Base-by-base conservation (phyloP, 345 rosid genomes). In the Arabidopsis thaliana region DNA sequence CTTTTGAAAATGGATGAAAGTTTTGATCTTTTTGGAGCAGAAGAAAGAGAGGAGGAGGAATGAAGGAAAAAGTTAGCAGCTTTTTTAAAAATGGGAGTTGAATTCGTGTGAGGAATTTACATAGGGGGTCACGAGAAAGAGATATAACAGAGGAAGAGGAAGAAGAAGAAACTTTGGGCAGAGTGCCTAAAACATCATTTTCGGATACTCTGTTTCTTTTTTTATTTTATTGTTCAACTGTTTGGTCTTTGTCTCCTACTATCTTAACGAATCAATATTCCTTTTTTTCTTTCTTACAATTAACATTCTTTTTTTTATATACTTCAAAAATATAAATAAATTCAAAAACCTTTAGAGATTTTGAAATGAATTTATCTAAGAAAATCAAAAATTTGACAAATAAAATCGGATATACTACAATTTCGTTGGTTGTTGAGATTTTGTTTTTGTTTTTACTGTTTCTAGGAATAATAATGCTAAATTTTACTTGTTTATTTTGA, bases 111-210 rank as follows among this genome's bases (percentile, higher is more conserved):
- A 58, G 34, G 81, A 71, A 78, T 78, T 78, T 72, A 72, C 73
- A 59, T 58, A 33, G 77, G 81, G 72, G 60, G 10, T 71, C 73
- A 72, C 81, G 81, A 65, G 81, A 78, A 72, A 78, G 81, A 65
- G 77, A 72, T 57, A 57, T 30, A 59, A 58, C 46, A 72, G 81
- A 58, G 76, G 72, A 77, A 57, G 80, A 48, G 42, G 80, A 64
- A 77, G 76, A 64, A 57, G 77, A 58, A 71, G 81, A 57, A 77
- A 58, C 77, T 65, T 72, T 59, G 81, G 77, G 81, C 81, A 78
- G 77, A 48, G 81, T 48, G 81, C 77, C 72, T 72, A 40, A 40
- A 28, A 78, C 77, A 65, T 59, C 73, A 65, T 58, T 77, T 65
- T 77, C 80, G 66, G 61, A 45, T 71, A 63, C 62, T 64, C 67